Evolutionary conservation across 352 stramenopile genomes (phyloP).

Genomic region (Pythium scleroteichum): DNA sequence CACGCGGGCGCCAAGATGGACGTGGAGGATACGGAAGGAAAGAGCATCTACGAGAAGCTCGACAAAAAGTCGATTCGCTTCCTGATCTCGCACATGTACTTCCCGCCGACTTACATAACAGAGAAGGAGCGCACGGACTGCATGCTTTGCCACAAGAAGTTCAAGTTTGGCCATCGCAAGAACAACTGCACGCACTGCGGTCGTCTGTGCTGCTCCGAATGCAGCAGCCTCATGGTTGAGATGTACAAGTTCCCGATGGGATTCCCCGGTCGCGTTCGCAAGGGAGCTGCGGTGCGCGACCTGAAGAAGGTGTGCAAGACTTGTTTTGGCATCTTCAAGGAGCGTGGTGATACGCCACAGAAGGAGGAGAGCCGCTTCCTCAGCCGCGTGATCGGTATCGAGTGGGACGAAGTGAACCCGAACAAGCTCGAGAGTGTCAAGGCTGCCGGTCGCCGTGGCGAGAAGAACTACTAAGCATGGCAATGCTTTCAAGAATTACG

Average conservation of each 20-base stretch:
- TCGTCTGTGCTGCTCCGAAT: conserved; percentile 74
- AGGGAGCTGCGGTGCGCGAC: conserved; percentile 62
- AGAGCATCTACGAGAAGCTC: conserved; percentile 86
- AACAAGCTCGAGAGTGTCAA: conserved; percentile 66
- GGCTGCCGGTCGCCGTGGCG: conserved; percentile 56
- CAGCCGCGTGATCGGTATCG: conserved; percentile 79
- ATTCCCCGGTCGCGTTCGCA: conserved; percentile 73
- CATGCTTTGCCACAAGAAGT: conserved; percentile 87
- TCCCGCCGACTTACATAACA: conserved; percentile 84
- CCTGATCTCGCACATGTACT: conserved; percentile 85
- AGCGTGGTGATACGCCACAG: conserved; percentile 66
- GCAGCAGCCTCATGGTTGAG: conserved; percentile 59
- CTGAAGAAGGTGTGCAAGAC: conserved; percentile 85
- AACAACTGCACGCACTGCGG: conserved; percentile 87
- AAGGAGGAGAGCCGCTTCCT: conserved; percentile 74
- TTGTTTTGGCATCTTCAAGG: conserved; percentile 85
- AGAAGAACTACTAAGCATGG: conserved; percentile 36
- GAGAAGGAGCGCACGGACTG: conserved; percentile 82
- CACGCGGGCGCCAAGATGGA: conserved; percentile 86
- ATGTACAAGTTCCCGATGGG: conserved; percentile 86
- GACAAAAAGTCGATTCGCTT: conserved; percentile 68
- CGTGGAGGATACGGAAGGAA: conserved; percentile 81
- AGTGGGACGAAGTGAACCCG: conserved; percentile 90
- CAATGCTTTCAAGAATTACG: not conserved
- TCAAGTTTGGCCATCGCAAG: conserved; percentile 86